Evolutionary conservation across 73 alveolate genomes (phyloP).

Genomic region (Uronychia setigera): DNA sequence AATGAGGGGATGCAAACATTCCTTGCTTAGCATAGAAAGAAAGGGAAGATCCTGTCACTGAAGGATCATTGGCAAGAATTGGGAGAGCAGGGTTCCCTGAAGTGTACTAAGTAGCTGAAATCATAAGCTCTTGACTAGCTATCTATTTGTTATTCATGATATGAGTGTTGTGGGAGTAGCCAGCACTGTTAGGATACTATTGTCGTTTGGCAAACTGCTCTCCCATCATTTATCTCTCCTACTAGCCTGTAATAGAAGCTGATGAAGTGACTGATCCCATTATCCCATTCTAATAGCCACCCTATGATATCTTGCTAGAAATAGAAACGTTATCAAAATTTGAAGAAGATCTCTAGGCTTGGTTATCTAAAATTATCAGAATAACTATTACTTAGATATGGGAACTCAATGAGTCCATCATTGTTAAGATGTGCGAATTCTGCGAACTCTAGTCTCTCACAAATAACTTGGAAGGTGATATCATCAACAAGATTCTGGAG

Average conservation of each 20-base stretch:
- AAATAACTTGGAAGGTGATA: neutral
- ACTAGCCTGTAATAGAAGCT: neutral
- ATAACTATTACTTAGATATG: conserved; percentile 3
- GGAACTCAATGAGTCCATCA: conserved; percentile 39
- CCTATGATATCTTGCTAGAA: no score
- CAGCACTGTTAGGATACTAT: neutral
- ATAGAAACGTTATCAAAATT: neutral
- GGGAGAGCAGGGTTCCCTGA: no score
- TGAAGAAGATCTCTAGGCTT: neutral
- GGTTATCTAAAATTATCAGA: neutral
- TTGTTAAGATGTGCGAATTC: neutral
- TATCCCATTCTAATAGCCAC: no score
- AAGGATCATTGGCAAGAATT: neutral
- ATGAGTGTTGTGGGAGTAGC: neutral
- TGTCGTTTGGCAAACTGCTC: neutral
- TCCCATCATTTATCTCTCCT: neutral
- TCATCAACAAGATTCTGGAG: neutral
- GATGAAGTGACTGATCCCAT: no score
- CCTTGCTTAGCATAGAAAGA: neutral
- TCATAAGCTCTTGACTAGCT: neutral
- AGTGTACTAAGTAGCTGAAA: neutral
- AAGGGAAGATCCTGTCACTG: neutral
- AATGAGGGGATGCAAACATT: neutral
- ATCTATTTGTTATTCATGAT: neutral
- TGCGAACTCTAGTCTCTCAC: neutral